A percentile compares a stretch with the other conserved stretches of the same genome.
Conservation (phyloP, 495 filamentous ascomycete genomes). For the Penicillium arizonense region DNA sequence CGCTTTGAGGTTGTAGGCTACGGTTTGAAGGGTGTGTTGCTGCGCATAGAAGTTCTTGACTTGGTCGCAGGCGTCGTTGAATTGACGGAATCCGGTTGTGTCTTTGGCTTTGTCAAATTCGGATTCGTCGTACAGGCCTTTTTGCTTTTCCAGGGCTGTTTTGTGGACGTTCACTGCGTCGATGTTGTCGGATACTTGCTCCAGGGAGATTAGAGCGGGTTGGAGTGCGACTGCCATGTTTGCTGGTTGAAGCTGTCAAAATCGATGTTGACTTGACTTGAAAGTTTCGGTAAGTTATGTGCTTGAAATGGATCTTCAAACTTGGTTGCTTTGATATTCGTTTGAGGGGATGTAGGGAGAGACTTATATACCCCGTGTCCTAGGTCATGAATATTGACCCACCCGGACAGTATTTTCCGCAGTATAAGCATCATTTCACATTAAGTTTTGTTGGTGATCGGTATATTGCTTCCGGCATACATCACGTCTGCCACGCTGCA, state of each 20-base stretch:
- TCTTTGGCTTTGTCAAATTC: constrained; percentile 75
- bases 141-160: constrained; percentile 18
- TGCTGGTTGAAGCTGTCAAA: neutral
- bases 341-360: neutral
- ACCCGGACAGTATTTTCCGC: neutral
- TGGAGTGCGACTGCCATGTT: neutral
- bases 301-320: too few relatives aligned
- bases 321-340: neutral
- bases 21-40: constrained; percentile 81
- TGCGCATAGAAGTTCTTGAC: constrained; percentile 82
- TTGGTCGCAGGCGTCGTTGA: constrained; percentile 71
- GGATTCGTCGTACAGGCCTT: constrained; percentile 58
- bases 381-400: neutral
- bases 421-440: neutral
- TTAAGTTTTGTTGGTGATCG: neutral
- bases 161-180: constrained; percentile 1
- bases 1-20: constrained; percentile 77
- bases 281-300: neutral
- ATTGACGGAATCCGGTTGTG: constrained; percentile 78
- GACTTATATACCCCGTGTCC: neutral
- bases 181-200: constrained; percentile 1
- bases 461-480: neutral
- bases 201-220: neutral
- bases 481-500: neutral
- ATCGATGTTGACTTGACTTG: neutral